Evolutionary conservation across 225 moss, liverwort and hornwort genomes (phyloP).

Genomic region (Sphagnum tenellum): DNA sequence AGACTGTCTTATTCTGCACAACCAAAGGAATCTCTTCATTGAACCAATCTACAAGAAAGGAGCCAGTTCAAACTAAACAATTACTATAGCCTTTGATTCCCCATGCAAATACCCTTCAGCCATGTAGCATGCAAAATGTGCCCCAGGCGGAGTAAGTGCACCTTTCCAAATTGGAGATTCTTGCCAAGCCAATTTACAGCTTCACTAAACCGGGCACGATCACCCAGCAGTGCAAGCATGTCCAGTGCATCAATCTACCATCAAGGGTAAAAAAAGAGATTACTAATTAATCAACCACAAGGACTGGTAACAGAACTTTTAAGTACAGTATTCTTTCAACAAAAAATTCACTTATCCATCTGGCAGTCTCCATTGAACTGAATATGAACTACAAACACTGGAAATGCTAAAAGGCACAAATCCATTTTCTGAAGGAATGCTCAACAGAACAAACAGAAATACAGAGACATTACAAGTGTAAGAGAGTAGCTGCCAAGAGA

Average conservation of each 20-base stretch:
- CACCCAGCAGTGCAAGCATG: constrained; percentile 92
- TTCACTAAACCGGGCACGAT: constrained; percentile 52
- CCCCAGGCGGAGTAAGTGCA: constrained; percentile 1
- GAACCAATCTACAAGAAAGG: too few relatives aligned
- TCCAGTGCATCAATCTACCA: constrained; percentile 87
- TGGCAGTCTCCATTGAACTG: too few relatives aligned
- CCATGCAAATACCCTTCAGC: too few relatives aligned
- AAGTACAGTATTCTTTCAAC: too few relatives aligned
- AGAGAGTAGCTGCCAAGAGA: constrained; percentile 85
- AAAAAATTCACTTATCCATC: too few relatives aligned
- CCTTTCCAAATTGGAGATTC: constrained; percentile 77
- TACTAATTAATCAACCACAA: not conserved
- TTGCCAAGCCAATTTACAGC: constrained; percentile 76
- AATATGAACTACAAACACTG: too few relatives aligned
- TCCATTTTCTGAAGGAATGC: too few relatives aligned
- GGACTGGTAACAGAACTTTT: too few relatives aligned
- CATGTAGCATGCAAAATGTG: not conserved
- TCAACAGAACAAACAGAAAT: too few relatives aligned
- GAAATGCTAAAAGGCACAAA: too few relatives aligned
- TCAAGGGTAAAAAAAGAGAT: not conserved
- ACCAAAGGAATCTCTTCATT: not conserved
- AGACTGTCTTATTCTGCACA: constrained; percentile 87
- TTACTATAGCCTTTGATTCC: too few relatives aligned
- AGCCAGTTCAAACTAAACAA: too few relatives aligned
- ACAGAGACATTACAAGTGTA: constrained; percentile 56